phyloP scores from a whole-genome alignment of 139 green algal genomes.

The Closterium sp. region DNA sequence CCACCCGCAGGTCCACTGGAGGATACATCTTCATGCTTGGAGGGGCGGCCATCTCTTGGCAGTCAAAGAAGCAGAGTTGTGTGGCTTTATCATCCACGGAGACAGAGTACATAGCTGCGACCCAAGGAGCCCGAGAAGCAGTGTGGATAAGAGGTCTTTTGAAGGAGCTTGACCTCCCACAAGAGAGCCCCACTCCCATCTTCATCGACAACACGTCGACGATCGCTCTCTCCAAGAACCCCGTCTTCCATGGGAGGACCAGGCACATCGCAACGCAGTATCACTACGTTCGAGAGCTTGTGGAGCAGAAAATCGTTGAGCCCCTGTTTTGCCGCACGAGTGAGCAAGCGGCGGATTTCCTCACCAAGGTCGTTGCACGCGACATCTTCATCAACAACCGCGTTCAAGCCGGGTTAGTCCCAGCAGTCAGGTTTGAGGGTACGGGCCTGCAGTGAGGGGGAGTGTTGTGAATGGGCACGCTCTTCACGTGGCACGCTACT shows the following conservation, averaged over 20 bases:
- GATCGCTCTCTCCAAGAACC: neutral
- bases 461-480: neutral
- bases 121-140: neutral
- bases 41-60: slow-evolving; percentile 9
- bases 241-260: neutral
- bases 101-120: slow-evolving; percentile 10
- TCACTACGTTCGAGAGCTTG: neutral
- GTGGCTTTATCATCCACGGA: slow-evolving; percentile 5
- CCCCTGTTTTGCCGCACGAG: too few relatives aligned
- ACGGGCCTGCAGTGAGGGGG: neutral
- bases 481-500: neutral
- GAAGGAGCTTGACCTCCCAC: neutral
- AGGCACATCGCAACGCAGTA: neutral
- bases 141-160: neutral
- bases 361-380: neutral
- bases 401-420: neutral
- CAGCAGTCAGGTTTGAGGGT: neutral
- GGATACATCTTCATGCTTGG: slow-evolving; percentile 15
- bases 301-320: neutral
- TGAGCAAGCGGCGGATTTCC: neutral
- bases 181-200: neutral
- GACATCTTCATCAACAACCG: neutral
- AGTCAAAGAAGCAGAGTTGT: neutral
- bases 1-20: slow-evolving; percentile 6
- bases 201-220: neutral